These are phyloP conservation scores for Stephania cephalantha DNA, from an alignment of 164 flowering plant genomes.

Conservation along the genomic window DNA sequence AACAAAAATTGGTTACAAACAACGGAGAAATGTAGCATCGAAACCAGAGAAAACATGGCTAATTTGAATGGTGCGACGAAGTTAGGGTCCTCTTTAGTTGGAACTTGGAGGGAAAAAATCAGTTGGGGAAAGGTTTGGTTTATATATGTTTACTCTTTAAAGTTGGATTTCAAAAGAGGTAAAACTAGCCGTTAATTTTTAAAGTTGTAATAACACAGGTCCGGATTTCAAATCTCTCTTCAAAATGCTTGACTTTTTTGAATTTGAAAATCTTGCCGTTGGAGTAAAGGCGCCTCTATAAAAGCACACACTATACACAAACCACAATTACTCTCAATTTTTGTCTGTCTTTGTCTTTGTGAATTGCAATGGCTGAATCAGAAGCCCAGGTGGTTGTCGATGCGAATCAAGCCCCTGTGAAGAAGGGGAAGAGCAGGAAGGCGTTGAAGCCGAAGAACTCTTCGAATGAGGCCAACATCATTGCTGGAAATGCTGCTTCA, in stretches of 20 bases:
- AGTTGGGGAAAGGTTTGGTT: too few species aligned
- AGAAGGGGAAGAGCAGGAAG: constrained; percentile 39
- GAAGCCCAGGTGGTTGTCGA: constrained; percentile 19
- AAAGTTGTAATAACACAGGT: neutral
- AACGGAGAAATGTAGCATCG: too few species aligned
- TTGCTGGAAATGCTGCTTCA: constrained; percentile 33
- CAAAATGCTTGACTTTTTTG: neutral
- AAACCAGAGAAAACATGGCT: too few species aligned
- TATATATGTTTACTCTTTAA: too few species aligned
- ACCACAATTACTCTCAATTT: neutral
- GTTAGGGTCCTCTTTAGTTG: too few species aligned
- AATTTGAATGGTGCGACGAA: too few species aligned
- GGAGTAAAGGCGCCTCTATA: constrained; percentile 7
- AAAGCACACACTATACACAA: neutral
- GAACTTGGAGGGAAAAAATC: too few species aligned
- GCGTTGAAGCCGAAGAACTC: constrained; percentile 56
- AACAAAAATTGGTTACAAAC: too few species aligned
- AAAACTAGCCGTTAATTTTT: neutral
- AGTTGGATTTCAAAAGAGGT: neutral
- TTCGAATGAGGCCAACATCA: constrained; percentile 41
- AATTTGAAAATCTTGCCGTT: constrained; percentile 33
- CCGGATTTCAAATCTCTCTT: neutral
- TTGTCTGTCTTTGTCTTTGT: constrained; percentile 9
- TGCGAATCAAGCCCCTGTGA: constrained; percentile 22
- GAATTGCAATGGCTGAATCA: constrained; percentile 29